Conservation (phyloP, 2,329 filamentous ascomycete species). For the Talaromyces marneffei region DNA sequence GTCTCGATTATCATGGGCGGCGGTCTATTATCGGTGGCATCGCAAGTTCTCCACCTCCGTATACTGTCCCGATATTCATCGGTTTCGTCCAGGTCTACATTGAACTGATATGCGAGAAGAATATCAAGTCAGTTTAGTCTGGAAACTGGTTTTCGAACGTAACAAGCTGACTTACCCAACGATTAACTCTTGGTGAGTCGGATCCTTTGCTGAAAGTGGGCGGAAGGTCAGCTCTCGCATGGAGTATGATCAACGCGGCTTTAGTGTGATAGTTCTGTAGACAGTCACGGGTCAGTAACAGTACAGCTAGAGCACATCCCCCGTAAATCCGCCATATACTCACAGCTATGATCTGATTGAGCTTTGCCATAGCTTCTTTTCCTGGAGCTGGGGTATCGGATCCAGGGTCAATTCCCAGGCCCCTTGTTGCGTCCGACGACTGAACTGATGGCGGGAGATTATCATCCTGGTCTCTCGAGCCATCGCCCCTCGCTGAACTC, state of each 20-base stretch:
- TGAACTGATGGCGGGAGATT: slow-evolving; percentile 50
- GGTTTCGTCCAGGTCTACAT: slow-evolving; percentile 88
- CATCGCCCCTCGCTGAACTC: slow-evolving; percentile 67
- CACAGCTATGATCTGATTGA: slow-evolving; percentile 93
- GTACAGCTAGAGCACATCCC: slow-evolving; percentile 7
- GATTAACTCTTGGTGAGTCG: slow-evolving; percentile 63
- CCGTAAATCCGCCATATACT: slow-evolving; percentile 17
- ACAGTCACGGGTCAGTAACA: slow-evolving; percentile 22
- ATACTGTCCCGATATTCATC: slow-evolving; percentile 80
- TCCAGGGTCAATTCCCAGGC: slow-evolving; percentile 46
- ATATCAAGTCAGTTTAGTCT: slow-evolving; percentile 50
- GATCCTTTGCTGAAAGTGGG: slow-evolving; percentile 52
- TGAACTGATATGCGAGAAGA: slow-evolving; percentile 59
- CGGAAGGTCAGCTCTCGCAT: slow-evolving; percentile 69
- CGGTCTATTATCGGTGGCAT: slow-evolving; percentile 69
- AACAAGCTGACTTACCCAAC: slow-evolving; percentile 64
- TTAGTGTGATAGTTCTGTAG: slow-evolving; percentile 84
- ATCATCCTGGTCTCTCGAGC: slow-evolving; percentile 61
- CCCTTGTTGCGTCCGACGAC: slow-evolving; percentile 45
- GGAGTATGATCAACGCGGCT: slow-evolving; percentile 74
- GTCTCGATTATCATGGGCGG: slow-evolving; percentile 84
- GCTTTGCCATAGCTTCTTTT: slow-evolving; percentile 66
- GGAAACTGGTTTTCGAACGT: slow-evolving; percentile 69
- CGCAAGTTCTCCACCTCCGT: slow-evolving; percentile 71
- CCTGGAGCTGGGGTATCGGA: slow-evolving; percentile 47